phyloP scores from a whole-genome alignment of 169 alveolate genomes.

The Eimeria tenella region DNA sequence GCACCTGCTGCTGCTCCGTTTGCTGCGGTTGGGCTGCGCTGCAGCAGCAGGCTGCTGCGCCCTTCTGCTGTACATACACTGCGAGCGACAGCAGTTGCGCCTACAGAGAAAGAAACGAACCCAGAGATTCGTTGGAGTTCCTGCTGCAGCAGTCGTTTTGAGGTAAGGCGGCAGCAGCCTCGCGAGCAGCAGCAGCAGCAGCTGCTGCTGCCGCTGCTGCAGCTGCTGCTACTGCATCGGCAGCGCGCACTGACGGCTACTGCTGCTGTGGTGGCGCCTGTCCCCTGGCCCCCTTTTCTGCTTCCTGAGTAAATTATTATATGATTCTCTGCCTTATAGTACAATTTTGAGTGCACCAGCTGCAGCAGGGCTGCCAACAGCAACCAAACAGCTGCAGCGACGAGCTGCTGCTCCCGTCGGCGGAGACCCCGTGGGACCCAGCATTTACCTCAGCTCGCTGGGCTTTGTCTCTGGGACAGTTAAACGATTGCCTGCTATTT shows the following conservation, averaged over 20 bases:
- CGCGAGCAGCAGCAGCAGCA: conserved; percentile 55
- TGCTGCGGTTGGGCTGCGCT: conserved; percentile 45
- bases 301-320: background rate
- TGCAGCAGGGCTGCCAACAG: conserved; percentile 8
- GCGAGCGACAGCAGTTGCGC: conserved; percentile 1
- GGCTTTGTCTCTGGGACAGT: background rate
- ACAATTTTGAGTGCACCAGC: background rate
- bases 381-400: background rate
- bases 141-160: conserved; percentile 21
- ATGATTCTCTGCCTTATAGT: background rate
- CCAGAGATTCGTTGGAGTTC: conserved; percentile 27
- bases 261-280: conserved; percentile 22
- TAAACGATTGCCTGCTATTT: background rate
- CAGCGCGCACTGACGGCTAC: conserved; percentile 63
- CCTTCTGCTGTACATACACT: conserved; percentile 1
- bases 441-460: background rate
- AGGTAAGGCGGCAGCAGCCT: background rate
- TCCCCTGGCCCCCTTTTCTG: background rate
- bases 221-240: conserved; percentile 57
- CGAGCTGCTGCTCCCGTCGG: conserved; percentile 31
- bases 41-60: conserved; percentile 46
- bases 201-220: conserved; percentile 27
- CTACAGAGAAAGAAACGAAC: conserved; percentile 26
- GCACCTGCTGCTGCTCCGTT: conserved; percentile 49
- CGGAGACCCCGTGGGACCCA: conserved; percentile 10